A percentile compares a stretch with the other conserved stretches of the same genome.
These are phyloP conservation scores for Cyberlindnera xylosilytica DNA, from an alignment of 805 yeast genomes.

Conservation along the genomic window DNA sequence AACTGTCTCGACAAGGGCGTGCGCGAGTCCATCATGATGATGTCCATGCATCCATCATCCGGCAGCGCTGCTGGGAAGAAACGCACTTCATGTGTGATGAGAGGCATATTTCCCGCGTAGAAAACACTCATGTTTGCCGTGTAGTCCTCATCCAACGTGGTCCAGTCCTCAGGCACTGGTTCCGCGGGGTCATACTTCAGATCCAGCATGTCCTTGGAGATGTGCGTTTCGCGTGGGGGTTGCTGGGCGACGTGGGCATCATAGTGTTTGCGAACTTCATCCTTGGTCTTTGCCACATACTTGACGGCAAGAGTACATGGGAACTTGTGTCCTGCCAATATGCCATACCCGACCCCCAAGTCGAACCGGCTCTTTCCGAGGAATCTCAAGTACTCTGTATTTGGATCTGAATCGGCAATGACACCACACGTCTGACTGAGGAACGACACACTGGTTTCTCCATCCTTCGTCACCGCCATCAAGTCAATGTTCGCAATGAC, in stretches of 20 bases:
- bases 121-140: constrained; percentile 62
- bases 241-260: constrained; percentile 17
- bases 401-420: constrained; percentile 91
- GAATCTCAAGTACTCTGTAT: constrained; percentile 87
- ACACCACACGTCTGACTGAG: constrained; percentile 87
- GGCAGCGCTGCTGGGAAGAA: constrained; percentile 95
- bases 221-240: constrained; percentile 6
- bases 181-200: constrained; percentile 41
- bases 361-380: constrained; percentile 85
- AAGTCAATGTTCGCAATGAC: constrained; percentile 63
- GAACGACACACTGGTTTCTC: constrained; percentile 61
- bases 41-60: constrained; percentile 82
- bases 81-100: constrained; percentile 72
- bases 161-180: constrained; percentile 69
- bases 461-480: constrained; percentile 72
- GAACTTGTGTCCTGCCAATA: constrained; percentile 54
- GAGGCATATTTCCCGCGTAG: constrained; percentile 93
- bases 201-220: constrained; percentile 39
- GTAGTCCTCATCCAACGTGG: constrained; percentile 42
- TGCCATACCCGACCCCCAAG: constrained; percentile 67
- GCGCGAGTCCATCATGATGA: constrained; percentile 67
- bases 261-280: constrained; percentile 47
- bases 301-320: constrained; percentile 83
- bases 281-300: constrained; percentile 52
- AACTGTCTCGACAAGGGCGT: constrained; percentile 56